Conservation (phyloP, 108 stramenopile species). For the Epithemia pelagica region DNA sequence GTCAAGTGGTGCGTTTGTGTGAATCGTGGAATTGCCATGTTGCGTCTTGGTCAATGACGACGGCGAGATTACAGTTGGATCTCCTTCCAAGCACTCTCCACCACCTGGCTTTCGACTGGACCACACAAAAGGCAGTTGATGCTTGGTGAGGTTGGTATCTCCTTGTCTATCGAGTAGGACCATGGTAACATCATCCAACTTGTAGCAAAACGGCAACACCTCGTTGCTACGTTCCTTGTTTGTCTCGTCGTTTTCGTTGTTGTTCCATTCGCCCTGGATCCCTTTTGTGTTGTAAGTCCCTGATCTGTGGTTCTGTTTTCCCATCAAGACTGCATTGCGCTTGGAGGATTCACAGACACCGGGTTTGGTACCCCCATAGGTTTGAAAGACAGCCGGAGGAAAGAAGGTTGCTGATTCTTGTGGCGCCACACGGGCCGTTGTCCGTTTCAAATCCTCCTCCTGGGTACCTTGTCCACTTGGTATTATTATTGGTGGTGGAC, state of each 20-base stretch:
- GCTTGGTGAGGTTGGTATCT: background rate
- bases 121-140: background rate
- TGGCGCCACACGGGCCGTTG: background rate
- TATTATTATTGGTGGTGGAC: too few species aligned
- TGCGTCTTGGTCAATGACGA: too few species aligned
- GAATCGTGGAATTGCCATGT: conserved; percentile 8
- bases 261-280: background rate
- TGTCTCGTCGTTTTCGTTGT: background rate
- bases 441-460: background rate
- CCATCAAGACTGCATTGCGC: conserved; percentile 27
- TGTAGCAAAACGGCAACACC: background rate
- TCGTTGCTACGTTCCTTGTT: background rate
- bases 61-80: too few species aligned
- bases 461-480: too few species aligned
- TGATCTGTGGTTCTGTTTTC: background rate
- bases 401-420: background rate
- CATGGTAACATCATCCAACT: conserved; percentile 15
- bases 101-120: background rate
- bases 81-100: too few species aligned
- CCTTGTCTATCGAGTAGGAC: background rate
- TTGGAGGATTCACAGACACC: conserved; percentile 21
- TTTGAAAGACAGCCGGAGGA: conserved; percentile 29
- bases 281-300: background rate
- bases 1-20: too few species aligned
- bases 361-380: conserved; percentile 25